Base-by-base conservation (phyloP, 345 rosid species). In the Hibiscus syriacus region DNA sequence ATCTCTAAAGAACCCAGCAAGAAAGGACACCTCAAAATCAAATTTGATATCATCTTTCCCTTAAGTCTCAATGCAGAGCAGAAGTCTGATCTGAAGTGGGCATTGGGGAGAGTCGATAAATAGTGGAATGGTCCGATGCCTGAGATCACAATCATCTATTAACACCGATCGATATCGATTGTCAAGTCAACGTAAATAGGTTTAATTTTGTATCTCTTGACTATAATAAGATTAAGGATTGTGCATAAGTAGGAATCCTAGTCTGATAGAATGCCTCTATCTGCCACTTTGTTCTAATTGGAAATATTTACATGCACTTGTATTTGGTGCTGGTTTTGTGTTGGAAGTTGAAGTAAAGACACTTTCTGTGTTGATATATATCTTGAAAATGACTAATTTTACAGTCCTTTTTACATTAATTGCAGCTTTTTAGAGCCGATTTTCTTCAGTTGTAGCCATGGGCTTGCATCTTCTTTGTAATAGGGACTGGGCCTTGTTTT, bases 71-170 rank as follows among this genome's bases (percentile, higher is more conserved):
- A 77, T 0, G 71, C 54, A 2, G 89, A 87, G 55, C 96, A 87
- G 81, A 87, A 83, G 77, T 77, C 77, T 14, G 85, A 83, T 72
- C 76, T 90, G 75, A 85, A 73, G 77, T 73, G 84, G 79, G 86
- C 77, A 49, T 78, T 89, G 59, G 87, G 82, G 63, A 76, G 84
- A 74, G 79, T 12, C 46, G 78, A 68, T 63, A 39, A 39, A 66
- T 76, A 70, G 72, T 55, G n/a, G n/a, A n/a, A n/a, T n/a, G n/a
- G n/a, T n/a, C n/a, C n/a, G n/a, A n/a, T n/a, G n/a, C n/a, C n/a
- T n/a, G n/a, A n/a, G n/a, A n/a, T n/a, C n/a, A n/a, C n/a, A n/a
- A n/a, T n/a, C n/a, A n/a, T n/a, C n/a, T n/a, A n/a, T n/a, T n/a
- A n/a, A n/a, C n/a, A n/a, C n/a, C n/a, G n/a, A n/a, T n/a, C n/a